phyloP scores from a whole-genome alignment of 495 filamentous ascomycete genomes.

The Penicillium malachiteum region DNA sequence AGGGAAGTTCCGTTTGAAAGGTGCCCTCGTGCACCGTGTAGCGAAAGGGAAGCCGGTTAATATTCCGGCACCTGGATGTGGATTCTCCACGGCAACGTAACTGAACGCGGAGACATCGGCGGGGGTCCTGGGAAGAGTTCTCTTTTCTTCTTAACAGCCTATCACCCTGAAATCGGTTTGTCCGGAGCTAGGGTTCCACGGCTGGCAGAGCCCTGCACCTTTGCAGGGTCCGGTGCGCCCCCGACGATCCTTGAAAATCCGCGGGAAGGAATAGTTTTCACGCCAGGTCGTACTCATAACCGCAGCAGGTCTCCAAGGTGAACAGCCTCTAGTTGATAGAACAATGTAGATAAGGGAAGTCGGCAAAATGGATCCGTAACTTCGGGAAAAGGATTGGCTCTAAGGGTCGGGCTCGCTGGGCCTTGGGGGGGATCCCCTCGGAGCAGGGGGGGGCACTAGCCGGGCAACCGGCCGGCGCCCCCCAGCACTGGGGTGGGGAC shows the following conservation, averaged over 20 bases:
- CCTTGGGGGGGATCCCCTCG: conserved; percentile 14
- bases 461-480: conserved; percentile 50
- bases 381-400: conserved; percentile 72
- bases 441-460: conserved; percentile 54
- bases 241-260: conserved; percentile 70
- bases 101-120: conserved; percentile 56
- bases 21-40: conserved; percentile 55
- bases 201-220: conserved; percentile 55
- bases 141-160: conserved; percentile 28
- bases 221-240: conserved; percentile 64
- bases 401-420: conserved; percentile 53
- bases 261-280: conserved; percentile 66
- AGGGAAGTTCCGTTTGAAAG: conserved; percentile 66
- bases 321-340: conserved; percentile 74
- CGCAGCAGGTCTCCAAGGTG: conserved; percentile 71
- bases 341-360: conserved; percentile 69
- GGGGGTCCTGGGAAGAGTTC: conserved; percentile 52
- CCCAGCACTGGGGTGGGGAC: conserved; percentile 53
- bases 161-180: conserved; percentile 59
- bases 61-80: conserved; percentile 67
- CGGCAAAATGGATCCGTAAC: conserved; percentile 72
- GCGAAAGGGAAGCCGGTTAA: conserved; percentile 72
- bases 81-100: conserved; percentile 65
- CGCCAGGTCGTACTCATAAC: conserved; percentile 67
- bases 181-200: conserved; percentile 33